phyloP scores from a whole-genome alignment of 495 filamentous ascomycete genomes.

The Bacidia rubella region DNA sequence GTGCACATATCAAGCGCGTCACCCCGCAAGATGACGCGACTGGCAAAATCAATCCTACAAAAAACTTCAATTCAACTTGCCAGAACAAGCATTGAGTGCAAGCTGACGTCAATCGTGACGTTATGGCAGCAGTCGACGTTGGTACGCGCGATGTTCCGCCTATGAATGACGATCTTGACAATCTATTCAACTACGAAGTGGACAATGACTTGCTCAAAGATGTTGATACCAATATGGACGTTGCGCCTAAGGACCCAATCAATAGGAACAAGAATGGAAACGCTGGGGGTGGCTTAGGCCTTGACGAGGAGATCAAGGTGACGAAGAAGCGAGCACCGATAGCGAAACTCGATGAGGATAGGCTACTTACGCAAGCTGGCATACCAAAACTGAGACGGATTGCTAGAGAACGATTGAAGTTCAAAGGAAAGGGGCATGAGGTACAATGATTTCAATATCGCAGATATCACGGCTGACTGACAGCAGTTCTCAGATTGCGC shows the following conservation, averaged over 20 bases:
- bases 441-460: constrained; percentile 29
- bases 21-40: too few relatives aligned
- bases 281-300: constrained; percentile 40
- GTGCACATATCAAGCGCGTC: too few relatives aligned
- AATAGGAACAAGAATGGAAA: constrained; percentile 23
- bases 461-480: constrained; percentile 7
- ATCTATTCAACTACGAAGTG: constrained; percentile 61
- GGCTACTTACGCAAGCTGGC: constrained; percentile 65
- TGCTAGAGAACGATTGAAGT: constrained; percentile 55
- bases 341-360: constrained; percentile 76
- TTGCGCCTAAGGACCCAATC: constrained; percentile 19
- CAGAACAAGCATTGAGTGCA: too few relatives aligned
- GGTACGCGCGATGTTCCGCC: constrained; percentile 14
- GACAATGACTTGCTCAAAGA: constrained; percentile 36
- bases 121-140: constrained; percentile 13
- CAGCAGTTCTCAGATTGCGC: constrained; percentile 70
- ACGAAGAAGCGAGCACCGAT: constrained; percentile 57
- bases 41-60: too few relatives aligned
- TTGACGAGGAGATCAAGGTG: constrained; percentile 79
- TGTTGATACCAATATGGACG: constrained; percentile 23
- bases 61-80: too few relatives aligned
- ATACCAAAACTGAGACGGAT: constrained; percentile 68
- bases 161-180: constrained; percentile 32
- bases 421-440: constrained; percentile 92
- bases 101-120: too few relatives aligned